Percentiles rank a stretch among this genome's conserved stretches.
These are phyloP conservation scores for Psidium friedrichsthalianum DNA, from an alignment of 345 rosid genomes.

Conservation along the genomic window DNA sequence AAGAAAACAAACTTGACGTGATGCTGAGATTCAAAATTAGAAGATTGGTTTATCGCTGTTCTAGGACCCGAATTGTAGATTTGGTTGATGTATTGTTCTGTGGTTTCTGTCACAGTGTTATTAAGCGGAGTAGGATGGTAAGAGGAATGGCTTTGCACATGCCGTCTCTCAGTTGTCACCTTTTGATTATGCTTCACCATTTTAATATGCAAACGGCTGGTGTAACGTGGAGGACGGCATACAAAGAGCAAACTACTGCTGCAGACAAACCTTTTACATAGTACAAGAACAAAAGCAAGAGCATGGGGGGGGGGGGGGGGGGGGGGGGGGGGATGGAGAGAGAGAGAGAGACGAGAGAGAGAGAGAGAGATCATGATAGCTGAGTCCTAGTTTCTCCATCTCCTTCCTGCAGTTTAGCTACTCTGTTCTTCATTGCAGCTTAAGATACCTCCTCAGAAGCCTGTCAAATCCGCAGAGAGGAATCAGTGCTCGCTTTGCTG, in stretches of 20 bases:
- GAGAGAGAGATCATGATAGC: background rate
- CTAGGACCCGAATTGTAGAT: background rate
- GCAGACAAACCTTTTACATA: background rate
- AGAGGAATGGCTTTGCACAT: background rate
- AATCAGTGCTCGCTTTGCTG: background rate
- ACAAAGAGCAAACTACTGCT: background rate
- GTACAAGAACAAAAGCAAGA: background rate
- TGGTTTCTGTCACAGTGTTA: background rate
- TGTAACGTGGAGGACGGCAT: background rate
- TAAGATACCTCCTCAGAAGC: constrained; percentile 8
- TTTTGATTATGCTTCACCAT: background rate
- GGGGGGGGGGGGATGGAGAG: no score
- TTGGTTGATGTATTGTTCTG: background rate
- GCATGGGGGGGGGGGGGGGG: background rate
- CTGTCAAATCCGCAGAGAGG: background rate
- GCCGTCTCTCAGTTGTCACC: background rate
- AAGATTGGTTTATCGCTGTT: background rate
- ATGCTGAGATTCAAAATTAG: background rate
- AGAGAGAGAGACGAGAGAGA: no score
- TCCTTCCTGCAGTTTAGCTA: background rate
- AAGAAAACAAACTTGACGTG: background rate
- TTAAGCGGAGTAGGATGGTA: background rate
- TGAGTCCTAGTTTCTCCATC: background rate
- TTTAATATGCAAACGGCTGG: background rate
- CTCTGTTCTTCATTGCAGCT: constrained; percentile 9